Conservation (phyloP, 139 green algal genomes). For the Tetradesmus lagerheimii region DNA sequence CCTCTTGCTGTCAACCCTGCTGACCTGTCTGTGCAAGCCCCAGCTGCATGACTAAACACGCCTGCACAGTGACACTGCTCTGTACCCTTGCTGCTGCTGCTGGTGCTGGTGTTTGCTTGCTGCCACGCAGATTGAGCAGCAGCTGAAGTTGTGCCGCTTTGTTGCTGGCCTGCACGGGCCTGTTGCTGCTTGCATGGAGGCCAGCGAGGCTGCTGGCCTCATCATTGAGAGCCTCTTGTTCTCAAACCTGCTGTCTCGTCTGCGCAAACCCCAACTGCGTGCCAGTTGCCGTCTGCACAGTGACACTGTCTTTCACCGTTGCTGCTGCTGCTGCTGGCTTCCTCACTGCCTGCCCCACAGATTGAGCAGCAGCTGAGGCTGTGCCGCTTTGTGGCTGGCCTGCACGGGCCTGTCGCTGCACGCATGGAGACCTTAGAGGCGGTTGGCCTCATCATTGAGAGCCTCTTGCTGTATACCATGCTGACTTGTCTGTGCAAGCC, state of each 20-base stretch:
- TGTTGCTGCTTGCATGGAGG: background rate
- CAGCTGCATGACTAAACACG: too few species aligned
- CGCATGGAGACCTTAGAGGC: background rate
- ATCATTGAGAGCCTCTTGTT: constrained; percentile 61
- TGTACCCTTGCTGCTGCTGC: background rate
- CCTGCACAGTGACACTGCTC: too few species aligned
- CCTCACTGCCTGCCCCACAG: constrained; percentile 48
- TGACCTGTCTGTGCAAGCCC: too few species aligned
- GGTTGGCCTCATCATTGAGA: constrained; percentile 60
- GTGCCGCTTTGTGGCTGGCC: constrained; percentile 68
- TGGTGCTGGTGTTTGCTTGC: background rate
- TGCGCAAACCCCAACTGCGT: too few species aligned
- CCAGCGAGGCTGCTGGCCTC: constrained; percentile 10
- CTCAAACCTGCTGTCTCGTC: too few species aligned
- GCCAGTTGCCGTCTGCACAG: too few species aligned
- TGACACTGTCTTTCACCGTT: too few species aligned
- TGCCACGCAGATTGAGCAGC: constrained; percentile 64
- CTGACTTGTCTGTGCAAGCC: too few species aligned
- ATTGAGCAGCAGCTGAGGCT: constrained; percentile 76
- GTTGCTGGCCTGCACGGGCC: constrained; percentile 64
- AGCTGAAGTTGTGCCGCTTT: constrained; percentile 75
- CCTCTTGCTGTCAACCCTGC: too few species aligned
- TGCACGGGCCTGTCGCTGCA: constrained; percentile 46
- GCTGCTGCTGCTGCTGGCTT: background rate
- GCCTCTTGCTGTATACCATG: too few species aligned